Evolutionary conservation across 257 asterid genomes (phyloP), one percentile per base, ranked within the genome.

Genomic region (Solanum etuberosum): DNA sequence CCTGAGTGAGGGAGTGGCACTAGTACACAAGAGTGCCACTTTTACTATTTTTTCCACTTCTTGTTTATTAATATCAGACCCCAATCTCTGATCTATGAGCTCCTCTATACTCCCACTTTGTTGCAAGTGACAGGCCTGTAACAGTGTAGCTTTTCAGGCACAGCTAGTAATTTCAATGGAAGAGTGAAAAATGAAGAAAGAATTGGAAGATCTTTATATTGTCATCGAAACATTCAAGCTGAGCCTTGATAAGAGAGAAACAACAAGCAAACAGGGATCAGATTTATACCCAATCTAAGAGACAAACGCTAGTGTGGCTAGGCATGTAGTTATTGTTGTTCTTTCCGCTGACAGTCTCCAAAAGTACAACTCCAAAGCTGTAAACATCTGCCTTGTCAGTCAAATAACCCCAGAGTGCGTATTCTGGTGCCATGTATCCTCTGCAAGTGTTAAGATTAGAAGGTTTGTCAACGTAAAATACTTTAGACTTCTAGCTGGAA

Each of bases 121-220:
- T 88, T 95, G 94, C 95, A 93, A 78, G 87, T 93, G 94, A 87
- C 91, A 89, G 21, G 99, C 99, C 98, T 95, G 92, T 76, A 88
- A 71, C 29, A 27, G 63, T 43, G 38, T 78, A 43, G 40, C 38
- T 78, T 78, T 78, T 43, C 34, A 77, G 84, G 38, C 59, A 18
- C 27, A 23, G 57, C 65, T 34, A 31, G 61, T 68, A 65, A 51
- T 12, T 31, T 87, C 80, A 51, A 20, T 68, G 54, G 14, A 32
- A 20, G 73, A 15, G 34, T 71, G 74, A 85, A 40, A 40, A 43
- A n/a, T 76, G 59, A 76, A n/a, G 54, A 43, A 43, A 43, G 16
- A 43, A 43, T 43, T 43, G 51, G 51, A 3, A 43, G 51, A 43
- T 43, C 51, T 43, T 46, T 16, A 46, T 29, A 4, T 46, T 31